Base-by-base conservation (phyloP, 208 protist species). In the Endotrypanum monterogeii region DNA sequence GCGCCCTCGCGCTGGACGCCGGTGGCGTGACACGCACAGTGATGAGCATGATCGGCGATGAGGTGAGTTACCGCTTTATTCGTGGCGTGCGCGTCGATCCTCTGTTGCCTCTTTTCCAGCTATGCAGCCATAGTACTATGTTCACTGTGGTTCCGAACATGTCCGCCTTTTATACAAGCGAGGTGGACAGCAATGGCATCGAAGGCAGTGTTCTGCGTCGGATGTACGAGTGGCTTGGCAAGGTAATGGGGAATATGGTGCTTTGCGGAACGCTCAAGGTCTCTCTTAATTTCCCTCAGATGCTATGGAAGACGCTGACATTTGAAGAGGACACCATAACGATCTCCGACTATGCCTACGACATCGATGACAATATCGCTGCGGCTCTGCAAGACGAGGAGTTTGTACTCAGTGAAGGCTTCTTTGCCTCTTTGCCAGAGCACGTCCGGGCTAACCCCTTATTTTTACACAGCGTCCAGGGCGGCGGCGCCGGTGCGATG, bases 271-370 rank as follows among this genome's bases (percentile, higher is more conserved):
- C 89, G 39, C 54, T 91, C 57, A 92, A 93, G 82, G 84, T 91
- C 28, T 73, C 88, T 2, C 73, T 97, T 6, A 72, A 84, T 25
- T 88, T 95, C 20, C 91, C 93, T 0, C 88, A 90, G 3, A 63
- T 97, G n/a, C 73, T 91, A 74, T 97, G 93, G 91, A 97, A 95
- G 83, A 95, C 85, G 72, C 80, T 97, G 62, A 91, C 86, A 18
- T 93, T 92, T 56, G 69, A 80, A 55, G 76, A 80, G 69, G 82
- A 90, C 71, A 80, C 77, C 16, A 58, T 78, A 50, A 90, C 86
- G 16, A 86, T 97, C 1, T 79, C 89, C 46, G 93, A 97, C 77
- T 97, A 95, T 75, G 85, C 84, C 52, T 80, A 83, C 69, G 93
- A 97, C 78, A 88, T 94, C 63, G 89, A 95, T 76, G 93, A 97